phyloP scores from a whole-genome alignment of 257 asterid genomes.

The Solanum pimpinellifolium region DNA sequence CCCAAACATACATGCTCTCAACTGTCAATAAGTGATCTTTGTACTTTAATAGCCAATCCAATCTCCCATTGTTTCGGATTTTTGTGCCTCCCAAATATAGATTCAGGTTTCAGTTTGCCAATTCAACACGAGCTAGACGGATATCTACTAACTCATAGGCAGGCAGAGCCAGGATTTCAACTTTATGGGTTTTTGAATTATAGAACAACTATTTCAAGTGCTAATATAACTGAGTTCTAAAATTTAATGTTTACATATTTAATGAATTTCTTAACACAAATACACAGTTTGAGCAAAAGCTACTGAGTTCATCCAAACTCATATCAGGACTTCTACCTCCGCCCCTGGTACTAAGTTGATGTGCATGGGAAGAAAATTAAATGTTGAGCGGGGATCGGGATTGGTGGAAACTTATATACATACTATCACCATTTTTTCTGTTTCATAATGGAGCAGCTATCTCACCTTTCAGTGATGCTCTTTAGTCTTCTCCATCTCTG shows the following conservation, averaged over 20 bases:
- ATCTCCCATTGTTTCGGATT: not conserved
- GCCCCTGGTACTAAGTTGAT: not conserved
- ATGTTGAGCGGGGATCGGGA: not conserved
- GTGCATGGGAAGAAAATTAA: not conserved
- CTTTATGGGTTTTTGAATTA: not conserved
- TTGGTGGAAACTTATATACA: not conserved
- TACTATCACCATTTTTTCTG: not conserved
- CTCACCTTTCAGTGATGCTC: not conserved
- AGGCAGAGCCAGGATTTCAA: not conserved
- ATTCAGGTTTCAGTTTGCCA: not conserved
- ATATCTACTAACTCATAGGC: not conserved
- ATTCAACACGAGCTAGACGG: not conserved
- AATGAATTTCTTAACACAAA: not conserved
- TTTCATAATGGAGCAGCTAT: not conserved
- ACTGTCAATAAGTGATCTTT: not conserved
- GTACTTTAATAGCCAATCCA: not conserved
- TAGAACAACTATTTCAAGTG: not conserved
- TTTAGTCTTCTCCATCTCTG: not conserved
- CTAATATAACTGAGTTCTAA: not conserved
- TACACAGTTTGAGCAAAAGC: not conserved
- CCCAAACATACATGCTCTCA: not conserved
- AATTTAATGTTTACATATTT: not conserved
- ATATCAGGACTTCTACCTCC: not conserved
- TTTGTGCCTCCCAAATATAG: not conserved
- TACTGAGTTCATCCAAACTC: not conserved